A percentile compares a stretch with the other conserved stretches of the same genome.
phyloP scores from a whole-genome alignment of 106 monocot species.

The Amphibolis antarctica region DNA sequence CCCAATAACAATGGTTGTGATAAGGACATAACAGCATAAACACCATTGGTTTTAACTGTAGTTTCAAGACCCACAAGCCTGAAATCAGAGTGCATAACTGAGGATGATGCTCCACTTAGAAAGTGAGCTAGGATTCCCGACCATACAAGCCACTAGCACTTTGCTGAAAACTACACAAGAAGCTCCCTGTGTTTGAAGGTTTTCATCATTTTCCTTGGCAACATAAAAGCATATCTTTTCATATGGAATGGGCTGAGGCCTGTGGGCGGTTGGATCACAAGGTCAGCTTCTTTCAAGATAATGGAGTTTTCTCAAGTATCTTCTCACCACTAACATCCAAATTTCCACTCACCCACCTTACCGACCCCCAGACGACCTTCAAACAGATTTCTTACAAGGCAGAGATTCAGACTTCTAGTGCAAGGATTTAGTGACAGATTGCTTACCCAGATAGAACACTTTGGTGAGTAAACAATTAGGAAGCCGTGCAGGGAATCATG shows the following conservation, averaged over 20 bases:
- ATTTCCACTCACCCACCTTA: slow-evolving; percentile 4
- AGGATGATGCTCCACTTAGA: too few species aligned
- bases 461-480: not conserved
- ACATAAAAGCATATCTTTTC: not conserved
- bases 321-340: slow-evolving; percentile 3
- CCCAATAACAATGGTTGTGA: not conserved
- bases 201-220: not conserved
- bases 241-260: not conserved
- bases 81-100: too few species aligned
- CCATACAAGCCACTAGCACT: not conserved
- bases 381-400: not conserved
- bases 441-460: not conserved
- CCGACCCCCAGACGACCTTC: not conserved
- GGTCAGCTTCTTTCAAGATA: not conserved
- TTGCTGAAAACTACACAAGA: not conserved
- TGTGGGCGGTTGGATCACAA: not conserved
- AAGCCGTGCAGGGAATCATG: not conserved
- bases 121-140: not conserved
- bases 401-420: not conserved
- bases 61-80: not conserved
- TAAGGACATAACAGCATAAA: not conserved
- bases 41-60: slow-evolving; percentile 1
- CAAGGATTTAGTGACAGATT: not conserved
- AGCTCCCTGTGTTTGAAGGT: not conserved
- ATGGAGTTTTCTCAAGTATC: not conserved